These are phyloP conservation scores for Colletotrichum sp. DNA, from an alignment of 2,329 filamentous ascomycete genomes.

Conservation along the genomic window DNA sequence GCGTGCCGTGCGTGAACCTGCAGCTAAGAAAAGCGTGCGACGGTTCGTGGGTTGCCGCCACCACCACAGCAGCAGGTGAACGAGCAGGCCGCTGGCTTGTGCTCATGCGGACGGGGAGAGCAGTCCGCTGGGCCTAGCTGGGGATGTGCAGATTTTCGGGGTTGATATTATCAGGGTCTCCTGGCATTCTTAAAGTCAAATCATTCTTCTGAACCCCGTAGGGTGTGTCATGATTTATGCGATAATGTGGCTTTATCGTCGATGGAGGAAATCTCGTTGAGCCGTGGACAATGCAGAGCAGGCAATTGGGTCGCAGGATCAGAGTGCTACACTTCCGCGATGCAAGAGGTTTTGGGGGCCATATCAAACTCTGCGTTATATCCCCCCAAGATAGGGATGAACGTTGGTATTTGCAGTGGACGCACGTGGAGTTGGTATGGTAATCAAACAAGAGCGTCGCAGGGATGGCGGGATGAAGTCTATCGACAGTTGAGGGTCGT, in stretches of 20 bases:
- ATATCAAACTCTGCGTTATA: background rate
- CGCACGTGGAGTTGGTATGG: background rate
- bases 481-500: background rate
- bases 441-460: background rate
- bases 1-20: background rate
- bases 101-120: background rate
- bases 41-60: background rate
- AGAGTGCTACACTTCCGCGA: background rate
- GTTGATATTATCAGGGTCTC: background rate
- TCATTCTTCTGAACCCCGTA: background rate
- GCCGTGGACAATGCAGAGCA: background rate
- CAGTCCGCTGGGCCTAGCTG: background rate
- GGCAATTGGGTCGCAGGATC: background rate
- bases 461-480: background rate
- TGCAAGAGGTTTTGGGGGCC: background rate
- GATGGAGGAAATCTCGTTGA: background rate
- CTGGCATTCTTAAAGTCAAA: background rate
- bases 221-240: background rate
- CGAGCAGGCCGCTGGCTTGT: background rate
- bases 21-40: constrained; percentile 3
- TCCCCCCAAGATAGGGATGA: background rate
- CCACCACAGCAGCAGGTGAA: background rate
- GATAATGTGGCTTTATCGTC: background rate
- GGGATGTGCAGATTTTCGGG: background rate
- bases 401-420: background rate